Base-by-base conservation (phyloP, 805 yeast species). In the Myxozyma melibiosi region DNA sequence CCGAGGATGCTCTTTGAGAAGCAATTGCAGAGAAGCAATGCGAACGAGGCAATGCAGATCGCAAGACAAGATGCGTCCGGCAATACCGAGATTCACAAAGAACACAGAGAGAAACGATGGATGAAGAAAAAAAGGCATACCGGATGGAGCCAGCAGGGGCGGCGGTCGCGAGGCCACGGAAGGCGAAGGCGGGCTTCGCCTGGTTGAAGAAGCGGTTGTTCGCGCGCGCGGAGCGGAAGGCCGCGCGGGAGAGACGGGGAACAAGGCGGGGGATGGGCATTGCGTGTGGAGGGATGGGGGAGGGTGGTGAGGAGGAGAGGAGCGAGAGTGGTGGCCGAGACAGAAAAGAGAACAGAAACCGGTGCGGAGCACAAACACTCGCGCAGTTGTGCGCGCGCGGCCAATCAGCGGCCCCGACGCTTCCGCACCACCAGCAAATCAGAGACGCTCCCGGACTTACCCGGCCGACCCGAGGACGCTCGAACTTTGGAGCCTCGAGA, bases 181-280 rank as follows among this genome's bases (percentile, higher is more conserved):
- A 33, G 77, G 54, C 47, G 48, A 55, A 31, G 39, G 31, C 27
- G 24, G 51, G 42, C 47, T 47, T 40, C 33, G 48, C 6, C 40
- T 30, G 43, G 52, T 77, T 78, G 78, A 86, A 83, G 66, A 76
- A 67, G 75, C 85, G 80, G 73, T 78, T 71, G 80, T 85, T 85
- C 75, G 90, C 89, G 81, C 84, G 87, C 71, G 90, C 95, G 70
- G 92, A 91, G 77, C 84, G 83, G 78, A 86, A 83, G 72, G 96
- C 96, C 74, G 87, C 81, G 79, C 90, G 90, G 70, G 96, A 84
- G 72, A 72, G 55, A 61, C 71, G 69, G 53, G 75, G 75, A 55
- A 72, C 61, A 54, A 72, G 69, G 63, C 75, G 72, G 52, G 75
- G 81, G 74, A 79, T 80, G 76, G 80, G 84, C 84, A 81, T 81